Evolutionary conservation across 768 basidiomycete species (phyloP), one percentile per base, ranked within the genome.

Genomic region (Postia placenta): DNA sequence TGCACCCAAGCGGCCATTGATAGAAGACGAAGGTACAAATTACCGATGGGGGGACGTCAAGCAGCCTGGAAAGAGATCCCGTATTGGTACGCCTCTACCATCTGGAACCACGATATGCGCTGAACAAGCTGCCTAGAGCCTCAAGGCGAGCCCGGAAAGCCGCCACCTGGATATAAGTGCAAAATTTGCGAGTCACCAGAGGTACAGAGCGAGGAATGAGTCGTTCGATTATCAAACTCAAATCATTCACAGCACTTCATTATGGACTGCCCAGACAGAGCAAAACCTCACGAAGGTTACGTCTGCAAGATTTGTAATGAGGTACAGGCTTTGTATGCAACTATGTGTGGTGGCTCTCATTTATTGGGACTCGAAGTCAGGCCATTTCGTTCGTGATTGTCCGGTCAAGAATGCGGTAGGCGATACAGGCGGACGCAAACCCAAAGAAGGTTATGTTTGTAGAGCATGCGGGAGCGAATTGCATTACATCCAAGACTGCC

Each of bases 401-500:
- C 92, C 94, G 1, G 83, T 84, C 9, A 79, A 78, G 62, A 75
- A 87, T 56, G 81, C 81, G 20, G 71, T 79, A 3, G 90, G 89
- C 11, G 89, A 92, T 61, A 91, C 88, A 1, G 89, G 88, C 12
- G 87, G 88, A 7, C 78, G 74, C 38, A 89, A 89, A 60, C 91
- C 92, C 5, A 86, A 77, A 42, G 76, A 83, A 52, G 91, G 89
- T 47, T 98, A 98, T 58, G 78, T 88, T 11, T 98, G 94, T 67
- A 79, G 90, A 33, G 91, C 92, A 1, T 98, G 94, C 65, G 92
- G 87, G 33, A 90, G 87, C 60, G 85, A 86, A 52, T 69, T 74
- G 5, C 95, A 98, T 69, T 88, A 80, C 59, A 76, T 97, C 43
- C 81, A 90, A 42, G 93, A 97, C 58, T 98, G 95, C 58, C 80